Evolutionary conservation across 352 stramenopile species (phyloP).

Genomic region (Globisporangium radiosum): DNA sequence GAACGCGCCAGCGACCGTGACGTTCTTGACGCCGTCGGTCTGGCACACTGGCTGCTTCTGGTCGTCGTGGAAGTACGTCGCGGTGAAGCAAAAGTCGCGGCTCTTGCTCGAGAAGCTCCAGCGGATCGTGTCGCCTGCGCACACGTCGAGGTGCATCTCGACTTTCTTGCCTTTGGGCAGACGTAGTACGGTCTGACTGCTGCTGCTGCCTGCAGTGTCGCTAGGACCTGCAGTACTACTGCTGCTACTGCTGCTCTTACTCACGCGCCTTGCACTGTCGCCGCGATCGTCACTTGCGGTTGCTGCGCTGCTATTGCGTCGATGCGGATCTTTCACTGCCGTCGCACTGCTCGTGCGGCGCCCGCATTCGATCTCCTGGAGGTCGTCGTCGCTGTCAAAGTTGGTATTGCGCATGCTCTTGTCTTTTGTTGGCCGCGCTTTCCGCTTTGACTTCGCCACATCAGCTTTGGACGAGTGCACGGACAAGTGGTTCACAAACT

Average conservation of each 20-base stretch:
- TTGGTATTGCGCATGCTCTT: constrained; percentile 32
- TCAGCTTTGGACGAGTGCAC: constrained; percentile 20
- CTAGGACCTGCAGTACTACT: not conserved
- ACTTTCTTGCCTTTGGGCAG: constrained; percentile 57
- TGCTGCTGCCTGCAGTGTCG: not conserved
- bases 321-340: not conserved
- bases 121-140: constrained; percentile 46
- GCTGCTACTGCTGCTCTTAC: not conserved
- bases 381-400: constrained; percentile 20
- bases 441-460: not conserved
- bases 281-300: not conserved
- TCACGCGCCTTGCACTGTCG: not conserved
- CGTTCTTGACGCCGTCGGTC: constrained; percentile 64
- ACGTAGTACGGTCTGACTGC: constrained; percentile 18
- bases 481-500: constrained; percentile 51
- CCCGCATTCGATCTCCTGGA: constrained; percentile 6
- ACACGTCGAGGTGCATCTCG: constrained; percentile 80
- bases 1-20: constrained; percentile 40
- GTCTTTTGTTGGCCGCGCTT: constrained; percentile 12
- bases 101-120: constrained; percentile 60
- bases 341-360: constrained; percentile 8
- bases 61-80: constrained; percentile 57
- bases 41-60: constrained; percentile 37
- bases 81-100: constrained; percentile 55
- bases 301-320: constrained; percentile 3